A percentile compares a stretch with the other conserved stretches of the same genome.
These are phyloP conservation scores for Gnomoniopsis smithogilvyi DNA, from an alignment of 2,329 filamentous ascomycete genomes.

Conservation along the genomic window DNA sequence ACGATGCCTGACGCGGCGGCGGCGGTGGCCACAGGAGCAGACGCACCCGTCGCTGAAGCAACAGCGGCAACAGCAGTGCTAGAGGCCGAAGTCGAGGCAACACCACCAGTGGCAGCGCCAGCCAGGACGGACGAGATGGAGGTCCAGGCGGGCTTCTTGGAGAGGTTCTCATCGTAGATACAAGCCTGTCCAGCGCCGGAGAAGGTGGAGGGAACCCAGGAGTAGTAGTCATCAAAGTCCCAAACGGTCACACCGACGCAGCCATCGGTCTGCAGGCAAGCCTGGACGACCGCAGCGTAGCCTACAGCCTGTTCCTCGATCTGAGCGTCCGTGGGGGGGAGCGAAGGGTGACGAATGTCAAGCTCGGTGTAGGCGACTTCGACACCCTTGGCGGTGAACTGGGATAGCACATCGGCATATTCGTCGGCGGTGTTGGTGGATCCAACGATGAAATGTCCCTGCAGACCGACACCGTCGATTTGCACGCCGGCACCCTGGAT, in stretches of 20 bases:
- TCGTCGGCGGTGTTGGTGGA: slow-evolving; percentile 42
- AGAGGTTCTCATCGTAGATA: slow-evolving; percentile 33
- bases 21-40: neutral
- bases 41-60: neutral
- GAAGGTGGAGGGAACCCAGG: slow-evolving; percentile 37
- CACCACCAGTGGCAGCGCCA: slow-evolving; percentile 24
- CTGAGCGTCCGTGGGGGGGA: slow-evolving; percentile 37
- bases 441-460: slow-evolving; percentile 58
- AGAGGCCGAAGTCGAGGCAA: slow-evolving; percentile 1
- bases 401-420: slow-evolving; percentile 42
- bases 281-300: slow-evolving; percentile 36
- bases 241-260: slow-evolving; percentile 43
- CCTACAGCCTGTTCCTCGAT: slow-evolving; percentile 44
- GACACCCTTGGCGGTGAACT: slow-evolving; percentile 48
- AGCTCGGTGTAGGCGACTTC: slow-evolving; percentile 62
- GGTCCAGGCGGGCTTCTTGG: slow-evolving; percentile 37
- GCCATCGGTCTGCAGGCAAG: slow-evolving; percentile 31
- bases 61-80: slow-evolving; percentile 2
- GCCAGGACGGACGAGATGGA: slow-evolving; percentile 34
- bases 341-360: slow-evolving; percentile 47
- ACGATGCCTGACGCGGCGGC: neutral
- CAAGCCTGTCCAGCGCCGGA: slow-evolving; percentile 34
- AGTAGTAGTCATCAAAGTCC: slow-evolving; percentile 40
- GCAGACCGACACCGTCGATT: slow-evolving; percentile 62
- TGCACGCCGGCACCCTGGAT: slow-evolving; percentile 46